A percentile compares a stretch with the other conserved stretches of the same genome.
phyloP scores from a whole-genome alignment of 257 asterid species.

The Scutellaria baicalensis region DNA sequence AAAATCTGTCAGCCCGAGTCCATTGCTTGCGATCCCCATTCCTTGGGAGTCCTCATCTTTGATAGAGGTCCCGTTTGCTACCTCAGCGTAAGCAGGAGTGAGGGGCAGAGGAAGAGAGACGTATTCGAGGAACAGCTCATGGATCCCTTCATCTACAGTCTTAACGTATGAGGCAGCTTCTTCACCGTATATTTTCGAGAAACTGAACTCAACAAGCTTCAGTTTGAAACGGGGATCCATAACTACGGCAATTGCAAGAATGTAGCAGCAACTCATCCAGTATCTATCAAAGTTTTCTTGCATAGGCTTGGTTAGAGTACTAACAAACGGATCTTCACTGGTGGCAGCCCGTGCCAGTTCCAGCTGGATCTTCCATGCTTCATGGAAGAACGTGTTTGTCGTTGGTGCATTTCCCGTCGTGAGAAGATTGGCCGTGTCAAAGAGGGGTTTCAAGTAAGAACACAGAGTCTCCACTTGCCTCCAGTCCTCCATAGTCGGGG shows the following conservation, averaged over 20 bases:
- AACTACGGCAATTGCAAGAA: slow-evolving; percentile 83
- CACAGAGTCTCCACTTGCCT: slow-evolving; percentile 64
- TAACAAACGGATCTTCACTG: slow-evolving; percentile 57
- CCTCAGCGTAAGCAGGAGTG: slow-evolving; percentile 52
- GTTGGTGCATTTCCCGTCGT: slow-evolving; percentile 50
- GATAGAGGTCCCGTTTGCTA: slow-evolving; percentile 34
- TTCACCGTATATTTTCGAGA: slow-evolving; percentile 73
- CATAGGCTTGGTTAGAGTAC: slow-evolving; percentile 58
- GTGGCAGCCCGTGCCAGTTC: slow-evolving; percentile 68
- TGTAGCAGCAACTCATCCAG: slow-evolving; percentile 76
- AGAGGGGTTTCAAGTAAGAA: slow-evolving; percentile 54
- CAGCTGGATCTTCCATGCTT: slow-evolving; percentile 93
- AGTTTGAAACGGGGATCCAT: slow-evolving; percentile 97
- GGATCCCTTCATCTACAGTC: slow-evolving; percentile 75
- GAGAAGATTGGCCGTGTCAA: slow-evolving; percentile 71
- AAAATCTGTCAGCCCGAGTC: slow-evolving; percentile 64
- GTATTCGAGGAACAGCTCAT: slow-evolving; percentile 78
- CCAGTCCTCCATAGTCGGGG: slow-evolving; percentile 70
- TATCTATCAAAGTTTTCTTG: slow-evolving; percentile 71
- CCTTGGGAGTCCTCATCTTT: slow-evolving; percentile 45
- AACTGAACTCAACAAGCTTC: slow-evolving; percentile 87
- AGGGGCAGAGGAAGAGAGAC: slow-evolving; percentile 54
- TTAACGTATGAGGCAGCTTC: slow-evolving; percentile 56
- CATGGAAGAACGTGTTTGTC: slow-evolving; percentile 80
- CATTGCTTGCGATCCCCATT: slow-evolving; percentile 34